Evolutionary conservation across 208 protist species (phyloP).

Genomic region (Herpetomonas samuelpessoai): DNA sequence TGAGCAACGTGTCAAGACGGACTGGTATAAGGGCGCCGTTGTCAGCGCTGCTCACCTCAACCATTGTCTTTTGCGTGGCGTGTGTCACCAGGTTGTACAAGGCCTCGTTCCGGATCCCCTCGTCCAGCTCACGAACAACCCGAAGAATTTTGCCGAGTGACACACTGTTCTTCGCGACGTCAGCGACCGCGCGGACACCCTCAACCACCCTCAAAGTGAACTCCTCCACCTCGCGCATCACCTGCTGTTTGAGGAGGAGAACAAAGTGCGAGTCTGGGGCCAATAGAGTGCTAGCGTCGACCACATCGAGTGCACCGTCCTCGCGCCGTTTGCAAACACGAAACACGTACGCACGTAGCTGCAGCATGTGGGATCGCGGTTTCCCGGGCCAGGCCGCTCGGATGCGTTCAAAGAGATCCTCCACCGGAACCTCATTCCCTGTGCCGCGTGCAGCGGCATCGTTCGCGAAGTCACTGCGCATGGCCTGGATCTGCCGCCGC

Average conservation of each 20-base stretch:
- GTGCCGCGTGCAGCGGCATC: neutral
- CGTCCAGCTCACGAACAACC: constrained; percentile 40
- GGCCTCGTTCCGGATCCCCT: constrained; percentile 35
- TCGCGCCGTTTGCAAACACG: constrained; percentile 12
- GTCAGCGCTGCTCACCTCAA: constrained; percentile 58
- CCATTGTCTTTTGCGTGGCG: constrained; percentile 50
- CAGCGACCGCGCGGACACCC: constrained; percentile 41
- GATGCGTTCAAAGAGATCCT: constrained; percentile 37
- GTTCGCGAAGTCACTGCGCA: constrained; percentile 5
- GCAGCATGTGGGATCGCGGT: constrained; percentile 59
- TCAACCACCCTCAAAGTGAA: constrained; percentile 77
- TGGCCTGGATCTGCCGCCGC: neutral
- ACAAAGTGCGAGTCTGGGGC: constrained; percentile 64
- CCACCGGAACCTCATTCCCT: constrained; percentile 22
- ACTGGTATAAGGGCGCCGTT: constrained; percentile 24
- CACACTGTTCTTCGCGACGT: constrained; percentile 36
- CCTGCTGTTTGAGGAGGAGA: constrained; percentile 56
- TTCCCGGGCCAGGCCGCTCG: constrained; percentile 68
- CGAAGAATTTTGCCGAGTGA: constrained; percentile 36
- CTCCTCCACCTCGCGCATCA: constrained; percentile 66
- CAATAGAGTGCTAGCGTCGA: constrained; percentile 31
- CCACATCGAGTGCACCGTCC: constrained; percentile 1
- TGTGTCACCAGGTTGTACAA: constrained; percentile 53
- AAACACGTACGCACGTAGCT: constrained; percentile 66
- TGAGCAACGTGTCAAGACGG: constrained; percentile 44